These are phyloP conservation scores for Didymellaceae sp. DNA, from an alignment of 2,329 filamentous ascomycete species.

Conservation along the genomic window DNA sequence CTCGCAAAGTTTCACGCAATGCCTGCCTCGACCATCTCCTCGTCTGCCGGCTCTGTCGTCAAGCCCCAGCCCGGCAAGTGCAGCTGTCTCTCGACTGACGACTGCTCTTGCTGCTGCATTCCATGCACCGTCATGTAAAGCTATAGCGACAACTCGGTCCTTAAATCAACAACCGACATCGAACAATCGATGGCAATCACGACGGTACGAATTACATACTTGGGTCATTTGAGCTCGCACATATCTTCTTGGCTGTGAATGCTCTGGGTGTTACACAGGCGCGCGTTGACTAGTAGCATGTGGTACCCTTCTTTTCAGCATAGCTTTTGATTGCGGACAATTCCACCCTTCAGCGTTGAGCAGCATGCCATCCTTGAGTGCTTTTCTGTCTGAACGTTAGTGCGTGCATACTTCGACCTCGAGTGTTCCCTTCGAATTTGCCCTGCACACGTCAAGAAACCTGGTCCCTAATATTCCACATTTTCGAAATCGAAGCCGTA, in stretches of 20 bases:
- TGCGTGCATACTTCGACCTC: too few relatives aligned
- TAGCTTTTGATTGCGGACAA: too few relatives aligned
- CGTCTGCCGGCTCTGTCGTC: slow-evolving; percentile 40
- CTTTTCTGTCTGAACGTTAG: too few relatives aligned
- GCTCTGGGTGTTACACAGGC: neutral
- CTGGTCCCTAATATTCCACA: too few relatives aligned
- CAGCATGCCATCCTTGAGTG: too few relatives aligned
- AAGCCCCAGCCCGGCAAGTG: slow-evolving; percentile 45
- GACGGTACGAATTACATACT: slow-evolving; percentile 3
- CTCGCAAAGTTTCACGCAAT: too few relatives aligned
- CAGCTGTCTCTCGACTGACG: slow-evolving; percentile 38
- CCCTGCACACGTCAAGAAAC: too few relatives aligned
- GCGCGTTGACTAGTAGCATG: neutral
- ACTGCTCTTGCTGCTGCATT: slow-evolving; percentile 45
- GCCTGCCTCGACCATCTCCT: slow-evolving; percentile 45
- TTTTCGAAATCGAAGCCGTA: too few relatives aligned
- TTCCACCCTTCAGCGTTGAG: too few relatives aligned
- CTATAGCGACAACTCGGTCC: too few relatives aligned
- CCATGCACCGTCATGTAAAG: slow-evolving; percentile 48
- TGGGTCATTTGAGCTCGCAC: neutral
- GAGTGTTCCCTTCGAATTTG: too few relatives aligned
- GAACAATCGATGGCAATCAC: neutral
- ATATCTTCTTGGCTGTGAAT: neutral
- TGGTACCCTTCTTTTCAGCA: too few relatives aligned
- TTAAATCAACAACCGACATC: neutral